phyloP scores from a whole-genome alignment of 495 filamentous ascomycete genomes.

The Oleoguttula mirabilis region DNA sequence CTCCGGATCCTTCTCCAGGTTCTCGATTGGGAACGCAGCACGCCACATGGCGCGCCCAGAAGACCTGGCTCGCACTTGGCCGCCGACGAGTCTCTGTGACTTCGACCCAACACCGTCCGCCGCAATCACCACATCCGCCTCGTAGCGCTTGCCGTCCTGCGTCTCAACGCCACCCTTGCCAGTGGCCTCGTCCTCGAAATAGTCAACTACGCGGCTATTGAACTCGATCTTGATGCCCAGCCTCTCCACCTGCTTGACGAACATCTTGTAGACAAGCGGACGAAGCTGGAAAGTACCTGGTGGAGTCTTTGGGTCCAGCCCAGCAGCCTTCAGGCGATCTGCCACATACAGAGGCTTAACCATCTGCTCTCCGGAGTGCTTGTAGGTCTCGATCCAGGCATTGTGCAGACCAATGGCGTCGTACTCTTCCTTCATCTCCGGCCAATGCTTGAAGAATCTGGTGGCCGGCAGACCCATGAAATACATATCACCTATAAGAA shows the following conservation, averaged over 20 bases:
- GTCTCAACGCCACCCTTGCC: conserved; percentile 36
- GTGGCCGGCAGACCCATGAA: conserved; percentile 18
- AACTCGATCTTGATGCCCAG: conserved; percentile 43
- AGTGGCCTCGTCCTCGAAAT: conserved; percentile 36
- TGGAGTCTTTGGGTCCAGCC: conserved; percentile 23
- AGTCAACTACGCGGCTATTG: conserved; percentile 38
- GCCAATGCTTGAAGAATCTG: conserved; percentile 17
- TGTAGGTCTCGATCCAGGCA: conserved; percentile 14
- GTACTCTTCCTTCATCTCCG: conserved; percentile 18
- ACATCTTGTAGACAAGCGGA: conserved; percentile 45
- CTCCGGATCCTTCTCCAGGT: conserved; percentile 26
- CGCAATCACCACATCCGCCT: conserved; percentile 46
- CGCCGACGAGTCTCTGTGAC: conserved; percentile 38
- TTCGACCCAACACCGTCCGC: conserved; percentile 48
- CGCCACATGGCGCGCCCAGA: conserved; percentile 43
- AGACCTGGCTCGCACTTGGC: conserved; percentile 37
- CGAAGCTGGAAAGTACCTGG: conserved; percentile 34
- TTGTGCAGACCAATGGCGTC: conserved; percentile 13
- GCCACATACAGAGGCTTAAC: conserved; percentile 18
- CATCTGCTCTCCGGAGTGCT: conserved; percentile 18
- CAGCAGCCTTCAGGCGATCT: conserved; percentile 14
- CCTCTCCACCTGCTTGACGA: conserved; percentile 38
- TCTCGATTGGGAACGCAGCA: conserved; percentile 35
- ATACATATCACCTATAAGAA: conserved; percentile 16
- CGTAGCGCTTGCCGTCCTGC: conserved; percentile 37